phyloP scores from a whole-genome alignment of 345 rosid species.

The Aurinia saxatilis region DNA sequence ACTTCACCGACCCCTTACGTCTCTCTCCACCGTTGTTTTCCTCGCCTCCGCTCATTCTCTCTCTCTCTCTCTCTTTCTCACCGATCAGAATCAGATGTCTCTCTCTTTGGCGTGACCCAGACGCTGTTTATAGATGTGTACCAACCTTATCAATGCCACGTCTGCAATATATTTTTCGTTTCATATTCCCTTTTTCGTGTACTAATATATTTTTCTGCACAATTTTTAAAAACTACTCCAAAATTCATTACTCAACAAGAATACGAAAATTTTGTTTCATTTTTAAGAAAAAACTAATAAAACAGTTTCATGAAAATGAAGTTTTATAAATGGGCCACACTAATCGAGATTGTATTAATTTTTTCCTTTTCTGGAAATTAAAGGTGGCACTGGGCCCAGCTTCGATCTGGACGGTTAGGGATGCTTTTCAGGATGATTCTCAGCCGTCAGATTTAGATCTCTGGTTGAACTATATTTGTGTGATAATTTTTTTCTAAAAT shows the following conservation, averaged over 20 bases:
- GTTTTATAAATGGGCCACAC: neutral
- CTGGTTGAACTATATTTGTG: neutral
- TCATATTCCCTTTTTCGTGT: neutral
- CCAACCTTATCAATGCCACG: conserved; percentile 26
- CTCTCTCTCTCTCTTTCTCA: neutral
- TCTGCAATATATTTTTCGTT: neutral
- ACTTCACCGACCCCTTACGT: conserved; percentile 52
- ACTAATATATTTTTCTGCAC: neutral
- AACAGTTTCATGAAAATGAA: neutral
- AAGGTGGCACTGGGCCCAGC: conserved; percentile 17
- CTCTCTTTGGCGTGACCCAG: neutral
- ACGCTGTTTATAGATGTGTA: conserved; percentile 30
- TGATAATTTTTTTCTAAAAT: neutral
- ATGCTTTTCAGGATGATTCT: neutral
- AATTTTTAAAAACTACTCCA: no score
- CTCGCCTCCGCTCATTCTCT: neutral
- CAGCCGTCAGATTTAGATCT: conserved; percentile 30
- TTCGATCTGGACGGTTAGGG: conserved; percentile 31
- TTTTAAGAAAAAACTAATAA: neutral
- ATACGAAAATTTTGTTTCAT: neutral
- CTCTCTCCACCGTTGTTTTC: conserved; percentile 14
- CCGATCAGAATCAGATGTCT: conserved; percentile 16
- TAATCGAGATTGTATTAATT: conserved; percentile 11
- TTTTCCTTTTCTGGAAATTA: conserved; percentile 15
- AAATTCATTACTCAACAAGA: no score